These are phyloP conservation scores for Solanum hybrid DNA, from an alignment of 305 asterid genomes.

Conservation along the genomic window DNA sequence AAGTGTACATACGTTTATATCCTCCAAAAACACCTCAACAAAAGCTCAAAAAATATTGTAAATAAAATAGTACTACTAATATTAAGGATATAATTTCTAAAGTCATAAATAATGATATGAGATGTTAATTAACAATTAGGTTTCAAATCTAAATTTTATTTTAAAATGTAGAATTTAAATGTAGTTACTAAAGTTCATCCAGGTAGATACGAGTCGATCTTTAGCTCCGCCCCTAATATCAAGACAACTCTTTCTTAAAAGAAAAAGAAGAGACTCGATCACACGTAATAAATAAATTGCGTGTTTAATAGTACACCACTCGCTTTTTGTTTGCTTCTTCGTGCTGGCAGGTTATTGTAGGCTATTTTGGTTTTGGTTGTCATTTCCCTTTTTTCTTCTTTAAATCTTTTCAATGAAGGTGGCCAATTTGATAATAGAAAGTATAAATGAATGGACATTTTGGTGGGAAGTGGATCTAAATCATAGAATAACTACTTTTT, in stretches of 20 bases:
- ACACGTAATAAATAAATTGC: background rate
- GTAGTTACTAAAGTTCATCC: too few species aligned
- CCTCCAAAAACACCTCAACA: background rate
- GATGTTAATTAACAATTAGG: background rate
- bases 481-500: background rate
- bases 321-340: background rate
- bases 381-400: background rate
- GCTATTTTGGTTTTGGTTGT: background rate
- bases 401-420: background rate
- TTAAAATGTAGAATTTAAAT: too few species aligned
- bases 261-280: background rate
- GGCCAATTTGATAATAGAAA: background rate
- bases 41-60: background rate
- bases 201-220: too few species aligned
- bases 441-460: background rate
- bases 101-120: background rate
- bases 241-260: background rate
- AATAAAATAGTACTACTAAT: background rate
- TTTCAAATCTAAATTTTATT: background rate
- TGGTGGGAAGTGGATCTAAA: background rate
- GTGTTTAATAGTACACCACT: background rate
- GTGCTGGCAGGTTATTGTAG: background rate
- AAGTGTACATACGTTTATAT: background rate
- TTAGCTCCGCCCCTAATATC: background rate
- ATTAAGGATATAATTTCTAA: background rate